A percentile compares a stretch with the other conserved stretches of the same genome.
phyloP scores from a whole-genome alignment of 169 alveolate genomes.

The Eimeria maxima region DNA sequence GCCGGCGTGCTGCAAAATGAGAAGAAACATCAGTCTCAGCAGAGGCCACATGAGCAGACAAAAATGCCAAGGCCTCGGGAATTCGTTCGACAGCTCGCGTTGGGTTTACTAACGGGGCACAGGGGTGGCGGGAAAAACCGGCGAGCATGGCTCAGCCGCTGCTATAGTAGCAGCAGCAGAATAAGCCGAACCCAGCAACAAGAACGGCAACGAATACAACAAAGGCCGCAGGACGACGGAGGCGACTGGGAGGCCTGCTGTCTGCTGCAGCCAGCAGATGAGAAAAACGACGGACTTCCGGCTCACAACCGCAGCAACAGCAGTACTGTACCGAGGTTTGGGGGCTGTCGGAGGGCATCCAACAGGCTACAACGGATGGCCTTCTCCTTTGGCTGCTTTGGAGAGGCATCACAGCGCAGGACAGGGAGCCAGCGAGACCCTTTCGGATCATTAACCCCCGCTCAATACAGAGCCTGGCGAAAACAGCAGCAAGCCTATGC shows the following conservation, averaged over 20 bases:
- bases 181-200: neutral
- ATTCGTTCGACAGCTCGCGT: conserved; percentile 61
- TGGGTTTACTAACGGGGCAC: conserved; percentile 31
- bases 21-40: neutral
- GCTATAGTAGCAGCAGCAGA: neutral
- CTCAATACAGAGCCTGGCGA: conserved; percentile 17
- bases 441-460: neutral
- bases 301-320: conserved; percentile 31
- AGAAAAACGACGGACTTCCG: conserved; percentile 5
- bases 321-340: conserved; percentile 1
- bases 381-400: conserved; percentile 39
- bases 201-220: conserved; percentile 27
- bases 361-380: conserved; percentile 70
- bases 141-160: conserved; percentile 18
- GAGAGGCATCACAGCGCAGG: conserved; percentile 61
- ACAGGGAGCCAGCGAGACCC: neutral
- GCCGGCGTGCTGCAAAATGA: neutral
- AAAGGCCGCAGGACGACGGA: conserved; percentile 2
- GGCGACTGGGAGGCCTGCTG: conserved; percentile 72
- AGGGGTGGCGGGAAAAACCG: conserved; percentile 23
- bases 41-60: neutral
- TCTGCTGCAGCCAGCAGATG: conserved; percentile 73
- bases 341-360: conserved; percentile 23
- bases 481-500: conserved; percentile 11
- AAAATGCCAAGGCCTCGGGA: conserved; percentile 46